Evolutionary conservation across 192 early-diverging fungal species (phyloP).

Genomic region (Phycomyces blakesleeanus): DNA sequence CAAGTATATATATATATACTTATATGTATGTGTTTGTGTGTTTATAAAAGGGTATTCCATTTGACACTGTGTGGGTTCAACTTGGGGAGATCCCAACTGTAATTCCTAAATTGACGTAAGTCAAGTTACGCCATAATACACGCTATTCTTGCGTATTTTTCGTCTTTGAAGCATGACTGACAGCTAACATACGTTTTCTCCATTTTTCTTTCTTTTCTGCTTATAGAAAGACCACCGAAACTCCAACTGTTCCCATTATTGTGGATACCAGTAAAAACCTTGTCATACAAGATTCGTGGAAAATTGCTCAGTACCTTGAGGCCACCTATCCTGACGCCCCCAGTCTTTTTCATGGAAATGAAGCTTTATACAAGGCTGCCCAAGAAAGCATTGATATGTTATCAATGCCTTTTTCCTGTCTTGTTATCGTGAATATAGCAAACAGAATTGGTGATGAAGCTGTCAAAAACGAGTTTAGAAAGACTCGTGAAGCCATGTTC

Average conservation of each 20-base stretch:
- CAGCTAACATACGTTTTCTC: too few relatives aligned
- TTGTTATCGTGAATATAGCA: constrained; percentile 31
- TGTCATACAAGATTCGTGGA: constrained; percentile 45
- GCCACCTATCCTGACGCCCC: constrained; percentile 50
- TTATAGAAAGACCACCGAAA: constrained; percentile 12
- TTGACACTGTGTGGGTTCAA: constrained; percentile 19
- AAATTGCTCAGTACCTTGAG: constrained; percentile 58
- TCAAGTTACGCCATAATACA: too few relatives aligned
- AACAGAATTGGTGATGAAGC: constrained; percentile 18
- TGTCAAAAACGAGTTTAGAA: constrained; percentile 32
- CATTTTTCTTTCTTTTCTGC: background rate
- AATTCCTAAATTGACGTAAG: constrained; percentile 18
- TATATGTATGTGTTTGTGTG: too few relatives aligned
- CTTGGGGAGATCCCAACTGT: constrained; percentile 10
- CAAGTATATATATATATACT: too few relatives aligned
- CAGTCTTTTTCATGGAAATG: constrained; percentile 35
- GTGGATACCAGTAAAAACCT: constrained; percentile 16
- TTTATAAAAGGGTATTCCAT: constrained; percentile 12
- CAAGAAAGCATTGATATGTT: constrained; percentile 30
- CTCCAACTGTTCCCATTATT: constrained; percentile 43
- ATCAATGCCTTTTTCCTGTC: constrained; percentile 22
- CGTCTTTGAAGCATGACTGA: too few relatives aligned
- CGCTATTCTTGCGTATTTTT: too few relatives aligned
- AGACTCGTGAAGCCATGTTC: constrained; percentile 37
- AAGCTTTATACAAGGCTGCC: constrained; percentile 40